Evolutionary conservation across 257 asterid species (phyloP), one percentile per base, ranked within the genome.

Genomic region (Verbena officinalis): DNA sequence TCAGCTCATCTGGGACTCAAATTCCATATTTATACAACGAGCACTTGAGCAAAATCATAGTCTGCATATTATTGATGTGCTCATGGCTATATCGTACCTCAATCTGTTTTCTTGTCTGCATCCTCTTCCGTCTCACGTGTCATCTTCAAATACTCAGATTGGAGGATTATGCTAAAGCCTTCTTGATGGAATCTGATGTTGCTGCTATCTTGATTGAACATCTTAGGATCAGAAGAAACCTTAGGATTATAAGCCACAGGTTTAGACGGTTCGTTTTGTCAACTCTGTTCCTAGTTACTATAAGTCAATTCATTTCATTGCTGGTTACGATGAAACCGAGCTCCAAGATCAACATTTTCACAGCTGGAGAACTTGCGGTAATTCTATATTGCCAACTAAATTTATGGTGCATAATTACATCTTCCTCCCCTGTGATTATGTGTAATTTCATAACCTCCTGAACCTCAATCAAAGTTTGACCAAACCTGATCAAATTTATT

Each of bases 31-130:
- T 90, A 12, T 81, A 74, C 78, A 90, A 90, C 73, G 73, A 71
- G 14, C 60, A 63, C 69, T 42, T 82, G 62, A 90, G 96, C 86
- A 80, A 86, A 57, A 48, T 46, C 16, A 30, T 84, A 0, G 73
- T 81, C 7, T 90, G 99, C 83, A 48, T 80, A 59, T 78, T 93
- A 21, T 50, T 90, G 60, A 22, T 87, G 75, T 77, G 82, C 31
- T 93, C 99, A 0, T 93, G 99, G 99, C 86, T 93, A 1, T 93
- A 90, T 68, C 84, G 99, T 22, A 72, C 79, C 56, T 73, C 96
- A 0, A 74, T 93, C 73, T 86, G 89, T 62, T 87, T 84, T 75
- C 90, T 90, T 9, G 92, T 93, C 13, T 93, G 99, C 71, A 64
- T 90, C 46, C 88, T 90, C 73, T 93, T 90, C 81, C 90, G 91